A percentile compares a stretch with the other conserved stretches of the same genome.
These are phyloP conservation scores for Bacterosira constricta DNA, from an alignment of 108 stramenopile genomes.

Conservation along the genomic window DNA sequence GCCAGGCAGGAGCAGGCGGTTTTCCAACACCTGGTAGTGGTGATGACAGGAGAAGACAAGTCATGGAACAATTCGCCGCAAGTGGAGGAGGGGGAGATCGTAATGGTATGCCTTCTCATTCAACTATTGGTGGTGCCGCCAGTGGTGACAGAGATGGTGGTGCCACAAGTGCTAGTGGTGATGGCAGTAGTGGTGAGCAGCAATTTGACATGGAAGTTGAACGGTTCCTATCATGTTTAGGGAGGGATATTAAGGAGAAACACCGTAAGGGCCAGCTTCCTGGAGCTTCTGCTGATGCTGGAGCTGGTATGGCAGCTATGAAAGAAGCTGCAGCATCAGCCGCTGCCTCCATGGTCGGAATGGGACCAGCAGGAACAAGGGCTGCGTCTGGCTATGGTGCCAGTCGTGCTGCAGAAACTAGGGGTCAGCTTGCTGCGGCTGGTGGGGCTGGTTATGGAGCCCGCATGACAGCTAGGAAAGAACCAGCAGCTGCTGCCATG, in stretches of 20 bases:
- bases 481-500: too few relatives aligned
- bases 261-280: background rate
- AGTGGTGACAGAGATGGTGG: too few relatives aligned
- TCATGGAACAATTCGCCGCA: slow-evolving; percentile 9
- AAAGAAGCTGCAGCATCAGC: too few relatives aligned
- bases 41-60: slow-evolving; percentile 8
- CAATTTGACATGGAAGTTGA: slow-evolving; percentile 36
- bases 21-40: background rate
- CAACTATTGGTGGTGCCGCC: background rate
- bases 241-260: slow-evolving; percentile 23
- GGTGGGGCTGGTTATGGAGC: too few relatives aligned
- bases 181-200: background rate
- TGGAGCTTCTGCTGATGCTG: background rate
- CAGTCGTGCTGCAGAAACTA: too few relatives aligned
- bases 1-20: background rate
- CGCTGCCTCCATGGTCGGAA: background rate
- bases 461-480: too few relatives aligned
- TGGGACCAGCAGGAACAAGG: too few relatives aligned
- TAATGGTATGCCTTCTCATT: background rate
- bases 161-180: too few relatives aligned
- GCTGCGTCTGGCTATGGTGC: too few relatives aligned
- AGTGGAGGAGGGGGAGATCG: background rate
- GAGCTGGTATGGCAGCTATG: too few relatives aligned
- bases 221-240: slow-evolving; percentile 23
- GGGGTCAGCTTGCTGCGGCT: too few relatives aligned